A percentile compares a stretch with the other conserved stretches of the same genome.
Conservation (phyloP, 2,329 filamentous ascomycete genomes). For the Sporothrix pseudoabietina region DNA sequence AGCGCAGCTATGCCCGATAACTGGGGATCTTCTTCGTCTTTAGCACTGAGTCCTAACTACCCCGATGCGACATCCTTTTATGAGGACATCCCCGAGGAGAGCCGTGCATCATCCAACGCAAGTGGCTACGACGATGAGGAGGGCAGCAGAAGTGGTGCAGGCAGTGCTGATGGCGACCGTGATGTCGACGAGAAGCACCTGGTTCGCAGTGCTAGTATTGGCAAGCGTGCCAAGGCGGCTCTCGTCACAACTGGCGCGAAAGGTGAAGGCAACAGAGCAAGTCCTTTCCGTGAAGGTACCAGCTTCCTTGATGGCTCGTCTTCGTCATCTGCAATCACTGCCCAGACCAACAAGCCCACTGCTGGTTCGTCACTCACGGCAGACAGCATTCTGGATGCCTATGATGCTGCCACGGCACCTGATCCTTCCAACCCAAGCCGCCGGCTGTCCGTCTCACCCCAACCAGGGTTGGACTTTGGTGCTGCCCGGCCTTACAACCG, state of each 20-base stretch:
- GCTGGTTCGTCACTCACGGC: conserved; percentile 44
- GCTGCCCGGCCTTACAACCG: conserved; percentile 45
- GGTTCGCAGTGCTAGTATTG: conserved; percentile 63
- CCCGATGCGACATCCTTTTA: conserved; percentile 49
- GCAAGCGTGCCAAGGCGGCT: conserved; percentile 61
- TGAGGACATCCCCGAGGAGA: conserved; percentile 54
- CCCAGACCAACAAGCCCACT: conserved; percentile 38
- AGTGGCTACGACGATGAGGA: conserved; percentile 55
- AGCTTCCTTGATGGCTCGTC: conserved; percentile 52
- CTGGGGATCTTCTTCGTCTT: conserved; percentile 58
- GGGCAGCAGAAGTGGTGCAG: conserved; percentile 4
- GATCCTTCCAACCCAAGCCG: conserved; percentile 44
- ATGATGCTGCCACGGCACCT: conserved; percentile 52
- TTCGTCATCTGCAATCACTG: conserved; percentile 50
- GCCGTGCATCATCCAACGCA: conserved; percentile 45
- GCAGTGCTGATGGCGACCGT: conserved; percentile 51
- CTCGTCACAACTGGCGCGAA: conserved; percentile 50
- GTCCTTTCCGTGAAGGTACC: conserved; percentile 49
- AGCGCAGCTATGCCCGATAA: conserved; percentile 71
- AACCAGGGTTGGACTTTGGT: conserved; percentile 34
- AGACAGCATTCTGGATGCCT: conserved; percentile 54
- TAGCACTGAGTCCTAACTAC: conserved; percentile 50
- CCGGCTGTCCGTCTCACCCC: conserved; percentile 35
- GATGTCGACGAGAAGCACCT: conserved; percentile 59
- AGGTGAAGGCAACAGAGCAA: conserved; percentile 35